A percentile compares a stretch with the other conserved stretches of the same genome.
phyloP scores from a whole-genome alignment of 164 flowering plant genomes.

The Magnolia changhungtana region DNA sequence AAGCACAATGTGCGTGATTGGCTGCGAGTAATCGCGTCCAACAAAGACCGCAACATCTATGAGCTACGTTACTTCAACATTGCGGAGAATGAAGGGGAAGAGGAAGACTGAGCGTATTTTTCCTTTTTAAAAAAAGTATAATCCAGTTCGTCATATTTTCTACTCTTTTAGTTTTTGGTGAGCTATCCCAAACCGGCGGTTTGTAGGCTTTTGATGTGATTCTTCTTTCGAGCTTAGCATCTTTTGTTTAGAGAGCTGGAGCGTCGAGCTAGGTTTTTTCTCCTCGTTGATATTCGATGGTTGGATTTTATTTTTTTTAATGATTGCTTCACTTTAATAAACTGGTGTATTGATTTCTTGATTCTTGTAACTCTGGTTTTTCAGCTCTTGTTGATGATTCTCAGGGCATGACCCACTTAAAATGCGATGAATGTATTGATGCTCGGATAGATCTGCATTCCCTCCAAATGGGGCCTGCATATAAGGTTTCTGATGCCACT shows the following conservation, averaged over 20 bases:
- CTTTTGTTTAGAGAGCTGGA: not conserved
- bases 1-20: constrained; percentile 77
- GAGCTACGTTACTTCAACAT: constrained; percentile 81
- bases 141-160: not conserved
- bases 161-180: not conserved
- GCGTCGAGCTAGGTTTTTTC: not conserved
- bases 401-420: too few relatives aligned
- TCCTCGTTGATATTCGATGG: not conserved
- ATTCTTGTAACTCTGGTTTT: too few relatives aligned
- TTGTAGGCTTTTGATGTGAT: not conserved
- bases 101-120: constrained; percentile 27
- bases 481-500: too few relatives aligned
- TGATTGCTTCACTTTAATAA: too few relatives aligned
- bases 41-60: constrained; percentile 65
- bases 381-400: too few relatives aligned
- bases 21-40: constrained; percentile 72
- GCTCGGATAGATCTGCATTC: too few relatives aligned
- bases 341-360: too few relatives aligned
- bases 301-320: not conserved
- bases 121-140: not conserved
- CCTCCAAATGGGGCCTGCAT: too few relatives aligned
- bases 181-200: not conserved
- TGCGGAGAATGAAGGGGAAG: constrained; percentile 74
- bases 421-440: too few relatives aligned
- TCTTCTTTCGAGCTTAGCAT: not conserved